Conservation (phyloP, 331 rosid species). For the Quercus phellos region DNA sequence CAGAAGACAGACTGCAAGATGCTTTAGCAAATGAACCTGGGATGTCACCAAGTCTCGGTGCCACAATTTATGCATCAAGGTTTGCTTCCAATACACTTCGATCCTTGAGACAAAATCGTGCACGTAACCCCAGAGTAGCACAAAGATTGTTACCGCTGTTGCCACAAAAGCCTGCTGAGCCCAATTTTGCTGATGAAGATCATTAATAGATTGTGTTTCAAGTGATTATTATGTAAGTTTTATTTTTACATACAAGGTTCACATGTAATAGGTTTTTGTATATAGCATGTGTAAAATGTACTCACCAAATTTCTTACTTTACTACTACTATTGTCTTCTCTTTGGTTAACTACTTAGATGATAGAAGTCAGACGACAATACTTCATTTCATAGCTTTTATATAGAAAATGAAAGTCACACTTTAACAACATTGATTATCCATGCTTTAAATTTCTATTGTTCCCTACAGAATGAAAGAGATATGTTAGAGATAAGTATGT, state of each 20-base stretch:
- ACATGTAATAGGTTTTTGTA: background rate
- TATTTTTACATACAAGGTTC: background rate
- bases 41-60: conserved; percentile 43
- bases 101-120: background rate
- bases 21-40: conserved; percentile 38
- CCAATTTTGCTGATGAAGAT: conserved; percentile 41
- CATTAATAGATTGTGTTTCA: conserved; percentile 7
- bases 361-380: too few relatives aligned
- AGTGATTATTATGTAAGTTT: background rate
- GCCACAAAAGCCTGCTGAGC: conserved; percentile 71
- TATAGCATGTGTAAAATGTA: background rate
- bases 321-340: too few relatives aligned
- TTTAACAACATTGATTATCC: too few relatives aligned
- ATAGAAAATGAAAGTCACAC: too few relatives aligned
- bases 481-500: too few relatives aligned
- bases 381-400: too few relatives aligned
- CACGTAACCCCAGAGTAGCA: conserved; percentile 11
- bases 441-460: too few relatives aligned
- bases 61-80: conserved; percentile 56
- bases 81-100: conserved; percentile 57
- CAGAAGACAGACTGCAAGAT: conserved; percentile 42
- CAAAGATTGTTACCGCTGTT: conserved; percentile 37
- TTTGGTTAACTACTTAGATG: too few relatives aligned
- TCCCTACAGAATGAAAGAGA: too few relatives aligned
- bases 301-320: background rate